phyloP scores from a whole-genome alignment of 495 filamentous ascomycete genomes.

The Alectoria sarmentosa region DNA sequence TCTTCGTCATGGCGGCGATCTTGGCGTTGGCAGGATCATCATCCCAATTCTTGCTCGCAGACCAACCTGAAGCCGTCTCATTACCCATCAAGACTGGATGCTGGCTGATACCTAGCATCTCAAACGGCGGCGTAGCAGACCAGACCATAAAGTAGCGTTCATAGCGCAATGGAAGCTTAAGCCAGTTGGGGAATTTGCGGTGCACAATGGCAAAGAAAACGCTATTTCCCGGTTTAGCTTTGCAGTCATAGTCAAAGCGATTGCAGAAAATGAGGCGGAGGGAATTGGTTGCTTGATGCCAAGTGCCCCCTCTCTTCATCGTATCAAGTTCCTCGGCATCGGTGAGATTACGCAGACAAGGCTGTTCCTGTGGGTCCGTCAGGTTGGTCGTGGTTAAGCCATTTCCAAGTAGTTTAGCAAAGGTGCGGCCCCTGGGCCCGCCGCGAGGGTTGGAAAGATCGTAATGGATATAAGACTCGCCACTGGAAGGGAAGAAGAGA shows the following conservation, averaged over 20 bases:
- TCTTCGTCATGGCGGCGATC: slow-evolving; percentile 15
- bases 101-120: slow-evolving; percentile 31
- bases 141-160: slow-evolving; percentile 36
- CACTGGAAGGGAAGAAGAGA: slow-evolving; percentile 29
- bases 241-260: slow-evolving; percentile 28
- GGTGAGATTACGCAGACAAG: slow-evolving; percentile 28
- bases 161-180: slow-evolving; percentile 33
- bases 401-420: slow-evolving; percentile 35
- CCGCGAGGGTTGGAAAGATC: slow-evolving; percentile 25
- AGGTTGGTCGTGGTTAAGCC: slow-evolving; percentile 36
- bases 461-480: slow-evolving; percentile 32
- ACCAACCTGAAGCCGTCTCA: slow-evolving; percentile 34
- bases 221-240: slow-evolving; percentile 23
- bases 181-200: slow-evolving; percentile 32
- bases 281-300: slow-evolving; percentile 37
- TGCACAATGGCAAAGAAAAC: slow-evolving; percentile 36
- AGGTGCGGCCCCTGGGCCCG: slow-evolving; percentile 25
- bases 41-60: slow-evolving; percentile 32
- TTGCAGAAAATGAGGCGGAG: slow-evolving; percentile 34
- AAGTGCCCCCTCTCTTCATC: slow-evolving; percentile 23
- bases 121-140: slow-evolving; percentile 32
- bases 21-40: slow-evolving; percentile 23
- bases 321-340: slow-evolving; percentile 17
- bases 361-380: slow-evolving; percentile 30
- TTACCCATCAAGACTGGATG: slow-evolving; percentile 35